Evolutionary conservation across 768 basidiomycete species (phyloP), one percentile per base, ranked within the genome.

Genomic region (Leccinum longicurvipes): DNA sequence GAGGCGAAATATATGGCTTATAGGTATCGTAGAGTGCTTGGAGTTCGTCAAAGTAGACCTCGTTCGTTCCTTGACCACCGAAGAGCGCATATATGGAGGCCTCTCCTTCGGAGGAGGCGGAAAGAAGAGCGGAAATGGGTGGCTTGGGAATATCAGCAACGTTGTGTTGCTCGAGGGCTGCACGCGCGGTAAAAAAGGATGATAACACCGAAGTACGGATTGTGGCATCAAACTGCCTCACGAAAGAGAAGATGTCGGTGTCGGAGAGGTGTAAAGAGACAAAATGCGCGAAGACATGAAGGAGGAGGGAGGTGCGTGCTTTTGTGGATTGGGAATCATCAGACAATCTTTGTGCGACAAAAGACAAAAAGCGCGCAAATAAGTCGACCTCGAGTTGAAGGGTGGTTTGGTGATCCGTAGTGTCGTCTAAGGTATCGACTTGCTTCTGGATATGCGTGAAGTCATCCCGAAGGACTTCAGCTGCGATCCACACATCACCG

Each of bases 51-150:
- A 98, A 93, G 77, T 98, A 99, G 57, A 96, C 90, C 68, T 98
- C 97, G 73, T 98, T 98, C 56, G 89, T 92, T 55, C 97, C 97
- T 73, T 99, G 97, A 14, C 97, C 97, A 50, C 96, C 96, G 68
- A 99, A 99, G 39, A 99, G 77, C 50, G 93, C 96, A 74, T 89
- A 98, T 64, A 98, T 76, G 47, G 81, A 89, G 52, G 83, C 87
- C 44, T 86, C 80, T 46, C 82, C 81, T n/a, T 78, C 69, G 46
- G 73, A 65, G 31, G 83, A 83, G 36, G 87, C 85, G 11, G 76
- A 71, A 55, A 95, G 73, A 23, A 95, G 83, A 11, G 89, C 86
- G 25, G 90, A 86, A 47, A 81, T 57, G 11, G 86, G 81, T 29
- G 81, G 74, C 28, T 74, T 72, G 32, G 89, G 87, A 54, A 91